Evolutionary conservation across 106 monocot species (phyloP).

Genomic region (Dioscorea dumetorum): DNA sequence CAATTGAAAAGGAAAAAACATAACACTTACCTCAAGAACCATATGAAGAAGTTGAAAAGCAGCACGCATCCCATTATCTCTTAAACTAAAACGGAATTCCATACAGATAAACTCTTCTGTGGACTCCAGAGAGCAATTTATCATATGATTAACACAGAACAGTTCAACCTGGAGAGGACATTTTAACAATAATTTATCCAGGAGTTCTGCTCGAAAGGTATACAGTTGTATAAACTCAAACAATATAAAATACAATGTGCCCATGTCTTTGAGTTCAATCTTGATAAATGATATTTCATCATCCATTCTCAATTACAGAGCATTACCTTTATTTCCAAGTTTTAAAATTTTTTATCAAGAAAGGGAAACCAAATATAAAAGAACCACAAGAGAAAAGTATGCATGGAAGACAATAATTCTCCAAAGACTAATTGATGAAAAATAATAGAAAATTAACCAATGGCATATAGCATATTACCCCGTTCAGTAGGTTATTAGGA

Average conservation of each 20-base stretch:
- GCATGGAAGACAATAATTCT: too few species aligned
- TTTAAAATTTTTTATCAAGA: too few species aligned
- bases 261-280: too few species aligned
- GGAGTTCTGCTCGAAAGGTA: too few species aligned
- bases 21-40: slow-evolving; percentile 85
- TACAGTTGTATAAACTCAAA: too few species aligned
- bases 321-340: too few species aligned
- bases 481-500: not conserved
- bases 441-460: not conserved
- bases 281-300: too few species aligned
- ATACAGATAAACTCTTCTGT: slow-evolving; percentile 95
- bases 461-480: not conserved
- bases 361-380: too few species aligned
- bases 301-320: too few species aligned
- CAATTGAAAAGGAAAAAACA: not conserved
- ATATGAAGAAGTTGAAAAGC: slow-evolving; percentile 98
- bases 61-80: slow-evolving; percentile 98
- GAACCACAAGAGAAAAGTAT: too few species aligned
- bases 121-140: slow-evolving; percentile 97
- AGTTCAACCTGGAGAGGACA: slow-evolving; percentile 74
- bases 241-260: too few species aligned
- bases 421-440: too few species aligned
- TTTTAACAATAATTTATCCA: not conserved
- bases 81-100: slow-evolving; percentile 93
- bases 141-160: slow-evolving; percentile 96